Base-by-base conservation (phyloP, 2,329 filamentous ascomycete species). In the Scortechinia acanthostroma region DNA sequence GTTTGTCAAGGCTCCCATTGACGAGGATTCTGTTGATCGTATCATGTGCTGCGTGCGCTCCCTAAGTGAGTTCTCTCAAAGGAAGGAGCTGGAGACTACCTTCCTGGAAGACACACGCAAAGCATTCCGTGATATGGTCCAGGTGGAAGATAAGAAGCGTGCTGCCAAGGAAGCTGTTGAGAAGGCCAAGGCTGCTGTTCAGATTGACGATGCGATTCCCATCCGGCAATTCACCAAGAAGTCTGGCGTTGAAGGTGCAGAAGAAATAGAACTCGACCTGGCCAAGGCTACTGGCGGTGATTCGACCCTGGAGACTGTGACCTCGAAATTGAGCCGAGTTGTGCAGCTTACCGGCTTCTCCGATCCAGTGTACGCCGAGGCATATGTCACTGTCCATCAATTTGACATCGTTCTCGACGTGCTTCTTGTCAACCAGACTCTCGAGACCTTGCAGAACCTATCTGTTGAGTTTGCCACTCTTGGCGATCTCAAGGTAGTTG, bases 391-490 rank as follows among this genome's bases (percentile, higher is more conserved):
- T 63, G 91, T 98, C 6, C 91, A 97, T 63, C 93, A 98, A 63
- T 98, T 98, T 58, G 93, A 98, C 59, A 98, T 98, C 56, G 86
- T 98, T 15, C 76, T 98, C 21, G 93, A 98, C 58, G 93, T 98
- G 5, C 77, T 98, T 2, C 75, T 98, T 19, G 93, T 98, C 57
- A 98, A 98, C 65, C 93, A 98, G 66, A 97, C 93, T 1, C 88
- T 86, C 14, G 91, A 97, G 59, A 98, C 93, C 2, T 76, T 98
- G 20, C 93, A 97, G 63, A 98, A 98, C 57, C 75, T 98, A 22
- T 95, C 90, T 0, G 91, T 98, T 19, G 93, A 98, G 63, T 98
- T 98, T 59, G 93, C 93, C n/a, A 98, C 93, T 0, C 76, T 98
- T 1, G 93, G 93, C 50, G 93, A 98, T 61, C 78, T 98, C 50